Conservation (phyloP, 441 rosid genomes). For the Euphorbia corollata region DNA sequence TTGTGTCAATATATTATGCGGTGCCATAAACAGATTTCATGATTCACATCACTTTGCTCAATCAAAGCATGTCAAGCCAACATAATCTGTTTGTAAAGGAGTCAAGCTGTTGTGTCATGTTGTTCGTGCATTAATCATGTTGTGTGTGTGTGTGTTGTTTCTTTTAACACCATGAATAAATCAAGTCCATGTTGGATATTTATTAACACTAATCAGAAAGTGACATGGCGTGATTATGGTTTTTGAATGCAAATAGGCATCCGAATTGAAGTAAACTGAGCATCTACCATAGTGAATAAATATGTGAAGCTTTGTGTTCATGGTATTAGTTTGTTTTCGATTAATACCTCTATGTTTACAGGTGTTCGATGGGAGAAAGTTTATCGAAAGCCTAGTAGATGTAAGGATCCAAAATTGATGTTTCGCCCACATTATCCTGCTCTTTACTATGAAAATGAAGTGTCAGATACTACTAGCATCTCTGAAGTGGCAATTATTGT, state of each 20-base stretch:
- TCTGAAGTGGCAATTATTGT: constrained; percentile 37
- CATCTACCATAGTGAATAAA: background rate
- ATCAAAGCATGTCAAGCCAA: background rate
- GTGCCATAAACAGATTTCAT: background rate
- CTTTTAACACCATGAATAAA: background rate
- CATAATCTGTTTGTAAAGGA: background rate
- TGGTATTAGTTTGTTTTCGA: background rate
- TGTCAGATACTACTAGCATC: constrained; percentile 25
- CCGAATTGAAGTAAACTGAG: background rate
- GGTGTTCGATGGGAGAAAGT: constrained; percentile 35
- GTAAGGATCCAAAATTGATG: constrained; percentile 38
- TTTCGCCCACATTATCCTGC: constrained; percentile 60
- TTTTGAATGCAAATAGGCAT: background rate
- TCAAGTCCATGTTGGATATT: background rate
- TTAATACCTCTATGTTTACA: constrained; percentile 22
- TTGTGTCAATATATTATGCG: background rate
- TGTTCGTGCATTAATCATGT: background rate
- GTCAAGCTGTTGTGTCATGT: background rate
- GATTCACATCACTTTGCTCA: background rate
- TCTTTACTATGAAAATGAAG: constrained; percentile 32
- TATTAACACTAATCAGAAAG: background rate
- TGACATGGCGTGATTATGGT: background rate
- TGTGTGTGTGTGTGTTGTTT: background rate
- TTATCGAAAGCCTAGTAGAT: constrained; percentile 29
- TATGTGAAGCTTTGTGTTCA: background rate